These are phyloP conservation scores for Sarocladium brachiariae DNA, from an alignment of 2,329 filamentous ascomycete genomes.

Conservation along the genomic window DNA sequence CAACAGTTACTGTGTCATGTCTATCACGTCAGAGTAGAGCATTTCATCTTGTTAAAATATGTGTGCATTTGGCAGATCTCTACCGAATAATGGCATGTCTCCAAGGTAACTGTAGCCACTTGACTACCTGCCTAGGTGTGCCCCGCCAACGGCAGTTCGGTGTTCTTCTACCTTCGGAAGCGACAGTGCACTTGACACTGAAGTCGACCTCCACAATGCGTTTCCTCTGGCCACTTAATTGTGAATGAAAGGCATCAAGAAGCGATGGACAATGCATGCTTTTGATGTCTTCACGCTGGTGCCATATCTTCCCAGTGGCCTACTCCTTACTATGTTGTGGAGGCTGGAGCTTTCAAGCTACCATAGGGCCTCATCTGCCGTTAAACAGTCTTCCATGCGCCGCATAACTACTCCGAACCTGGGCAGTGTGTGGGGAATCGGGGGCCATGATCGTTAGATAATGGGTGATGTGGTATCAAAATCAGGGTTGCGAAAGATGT, in stretches of 20 bases:
- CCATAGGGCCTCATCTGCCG: conserved; percentile 41
- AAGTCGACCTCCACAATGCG: conserved; percentile 11
- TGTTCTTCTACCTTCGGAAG: conserved; percentile 13
- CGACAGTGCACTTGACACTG: conserved; percentile 21
- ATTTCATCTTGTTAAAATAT: neutral
- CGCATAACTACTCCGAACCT: conserved; percentile 9
- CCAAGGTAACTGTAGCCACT: conserved; percentile 3
- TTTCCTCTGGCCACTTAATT: conserved; percentile 4
- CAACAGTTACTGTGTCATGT: too few relatives aligned
- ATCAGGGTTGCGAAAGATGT: conserved; percentile 5
- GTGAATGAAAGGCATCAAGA: conserved; percentile 11
- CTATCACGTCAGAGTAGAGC: too few relatives aligned
- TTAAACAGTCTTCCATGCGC: conserved; percentile 7
- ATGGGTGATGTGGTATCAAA: conserved; percentile 9
- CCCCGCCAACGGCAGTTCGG: neutral
- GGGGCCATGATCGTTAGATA: conserved; percentile 7
- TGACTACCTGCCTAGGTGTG: neutral
- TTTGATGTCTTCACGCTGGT: conserved; percentile 14
- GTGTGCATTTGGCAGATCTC: neutral
- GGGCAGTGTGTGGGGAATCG: conserved; percentile 3
- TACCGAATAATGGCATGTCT: conserved; percentile 1
- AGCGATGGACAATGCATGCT: conserved; percentile 10
- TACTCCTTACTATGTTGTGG: conserved; percentile 18
- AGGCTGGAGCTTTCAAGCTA: conserved; percentile 62
- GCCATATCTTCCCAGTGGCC: neutral